Evolutionary conservation across 1,284 basidiomycete species (phyloP).

Genomic region (Cutaneotrichosporon sp.): DNA sequence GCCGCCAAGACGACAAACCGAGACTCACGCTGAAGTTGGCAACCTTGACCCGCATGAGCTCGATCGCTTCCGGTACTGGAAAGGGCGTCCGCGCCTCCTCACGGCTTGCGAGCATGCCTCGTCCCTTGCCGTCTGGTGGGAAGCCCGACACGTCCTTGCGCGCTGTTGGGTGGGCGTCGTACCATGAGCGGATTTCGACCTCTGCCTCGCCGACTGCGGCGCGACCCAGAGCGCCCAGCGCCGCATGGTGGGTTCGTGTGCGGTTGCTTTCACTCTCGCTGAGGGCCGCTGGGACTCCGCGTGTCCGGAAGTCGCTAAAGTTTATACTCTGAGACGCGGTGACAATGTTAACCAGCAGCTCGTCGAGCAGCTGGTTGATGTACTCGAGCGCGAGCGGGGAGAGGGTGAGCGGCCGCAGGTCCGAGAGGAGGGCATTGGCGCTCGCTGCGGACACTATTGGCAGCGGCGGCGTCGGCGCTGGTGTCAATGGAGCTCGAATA

Average conservation of each 20-base stretch:
- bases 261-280: constrained; percentile 42
- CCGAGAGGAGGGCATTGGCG: constrained; percentile 82
- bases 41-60: constrained; percentile 41
- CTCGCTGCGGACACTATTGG: constrained; percentile 62
- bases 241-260: background rate
- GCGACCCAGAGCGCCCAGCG: constrained; percentile 61
- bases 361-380: constrained; percentile 82
- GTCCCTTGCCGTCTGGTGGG: constrained; percentile 30
- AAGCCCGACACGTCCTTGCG: constrained; percentile 24
- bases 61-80: constrained; percentile 34
- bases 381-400: constrained; percentile 64
- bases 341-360: constrained; percentile 72
- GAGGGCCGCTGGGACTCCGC: constrained; percentile 64
- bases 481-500: no score
- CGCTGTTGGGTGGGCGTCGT: constrained; percentile 52
- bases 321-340: constrained; percentile 65
- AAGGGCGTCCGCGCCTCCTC: constrained; percentile 22
- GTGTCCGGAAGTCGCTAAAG: constrained; percentile 65
- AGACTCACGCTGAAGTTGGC: constrained; percentile 42
- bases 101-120: constrained; percentile 21
- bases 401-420: constrained; percentile 81
- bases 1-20: no score
- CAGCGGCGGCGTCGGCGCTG: constrained; percentile 2
- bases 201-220: constrained; percentile 88
- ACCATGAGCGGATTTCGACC: constrained; percentile 75